Conservation (phyloP, 1,284 basidiomycete species). For the Trametes hirsuta region DNA sequence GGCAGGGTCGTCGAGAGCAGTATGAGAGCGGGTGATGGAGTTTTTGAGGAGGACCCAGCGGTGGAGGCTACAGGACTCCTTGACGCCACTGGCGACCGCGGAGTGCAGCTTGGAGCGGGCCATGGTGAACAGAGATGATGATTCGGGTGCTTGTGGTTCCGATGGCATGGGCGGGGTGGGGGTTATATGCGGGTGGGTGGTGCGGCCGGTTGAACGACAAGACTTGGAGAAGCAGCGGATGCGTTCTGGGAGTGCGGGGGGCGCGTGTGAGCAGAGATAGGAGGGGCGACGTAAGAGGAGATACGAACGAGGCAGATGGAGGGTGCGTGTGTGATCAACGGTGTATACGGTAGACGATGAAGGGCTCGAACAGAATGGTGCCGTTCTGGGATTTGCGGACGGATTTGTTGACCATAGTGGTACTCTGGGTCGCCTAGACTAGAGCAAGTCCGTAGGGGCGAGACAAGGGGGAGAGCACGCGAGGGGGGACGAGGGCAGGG, state of each 20-base stretch:
- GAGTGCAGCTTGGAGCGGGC: slow-evolving; percentile 76
- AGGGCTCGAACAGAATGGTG: slow-evolving; percentile 81
- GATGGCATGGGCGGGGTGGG: slow-evolving; percentile 45
- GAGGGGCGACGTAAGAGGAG: slow-evolving; percentile 20
- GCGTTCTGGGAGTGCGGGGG: slow-evolving; percentile 29
- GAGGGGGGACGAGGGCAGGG: slow-evolving; percentile 28
- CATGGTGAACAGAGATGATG: slow-evolving; percentile 52
- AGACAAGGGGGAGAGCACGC: slow-evolving; percentile 26
- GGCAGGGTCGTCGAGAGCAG: slow-evolving; percentile 31
- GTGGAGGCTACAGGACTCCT: slow-evolving; percentile 74
- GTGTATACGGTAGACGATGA: slow-evolving; percentile 85
- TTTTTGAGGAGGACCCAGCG: slow-evolving; percentile 88
- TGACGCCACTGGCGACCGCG: slow-evolving; percentile 52
- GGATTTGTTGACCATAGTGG: slow-evolving; percentile 83
- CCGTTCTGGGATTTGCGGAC: slow-evolving; percentile 79
- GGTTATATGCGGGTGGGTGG: slow-evolving; percentile 18
- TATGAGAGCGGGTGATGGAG: slow-evolving; percentile 61
- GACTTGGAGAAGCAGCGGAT: slow-evolving; percentile 24
- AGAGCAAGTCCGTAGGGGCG: slow-evolving; percentile 40
- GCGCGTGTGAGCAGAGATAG: slow-evolving; percentile 18
- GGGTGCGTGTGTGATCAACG: slow-evolving; percentile 41
- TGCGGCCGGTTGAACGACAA: slow-evolving; percentile 38
- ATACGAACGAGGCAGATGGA: slow-evolving; percentile 32
- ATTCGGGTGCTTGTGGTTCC: slow-evolving; percentile 38
- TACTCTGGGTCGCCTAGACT: slow-evolving; percentile 44